Percentiles rank a stretch among this genome's conserved stretches.
These are phyloP conservation scores for Coniochaeta prunicola DNA, from an alignment of 2,329 filamentous ascomycete genomes.

Conservation along the genomic window DNA sequence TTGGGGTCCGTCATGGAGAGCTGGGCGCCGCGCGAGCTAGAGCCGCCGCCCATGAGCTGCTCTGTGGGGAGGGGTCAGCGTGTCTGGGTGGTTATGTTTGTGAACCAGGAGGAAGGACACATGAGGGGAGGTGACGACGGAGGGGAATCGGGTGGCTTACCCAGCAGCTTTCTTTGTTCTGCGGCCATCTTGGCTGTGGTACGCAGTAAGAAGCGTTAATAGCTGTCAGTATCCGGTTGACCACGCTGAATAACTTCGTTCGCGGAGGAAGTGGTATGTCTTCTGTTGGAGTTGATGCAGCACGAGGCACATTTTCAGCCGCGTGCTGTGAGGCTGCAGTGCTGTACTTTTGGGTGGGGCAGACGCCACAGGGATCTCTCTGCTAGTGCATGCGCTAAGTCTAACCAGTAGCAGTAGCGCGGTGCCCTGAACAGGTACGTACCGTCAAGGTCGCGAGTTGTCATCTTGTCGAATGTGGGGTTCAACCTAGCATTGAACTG, in stretches of 20 bases:
- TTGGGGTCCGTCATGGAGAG: constrained; percentile 86
- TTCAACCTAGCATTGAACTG: background rate
- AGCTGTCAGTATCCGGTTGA: too few relatives aligned
- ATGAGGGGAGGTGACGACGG: background rate
- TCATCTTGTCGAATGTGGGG: background rate
- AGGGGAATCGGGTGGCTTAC: constrained; percentile 30
- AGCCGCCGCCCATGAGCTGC: constrained; percentile 81
- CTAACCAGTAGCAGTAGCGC: background rate
- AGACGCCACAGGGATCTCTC: background rate
- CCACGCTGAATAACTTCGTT: too few relatives aligned
- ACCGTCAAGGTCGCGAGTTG: background rate
- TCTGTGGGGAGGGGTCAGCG: constrained; percentile 43
- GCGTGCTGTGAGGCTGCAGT: constrained; percentile 14
- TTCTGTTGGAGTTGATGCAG: background rate
- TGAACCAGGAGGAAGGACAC: background rate
- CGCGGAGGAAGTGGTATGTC: background rate
- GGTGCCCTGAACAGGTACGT: too few relatives aligned
- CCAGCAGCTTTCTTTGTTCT: constrained; percentile 94
- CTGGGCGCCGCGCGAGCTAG: constrained; percentile 67
- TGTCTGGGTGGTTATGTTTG: too few relatives aligned
- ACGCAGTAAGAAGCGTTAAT: too few relatives aligned
- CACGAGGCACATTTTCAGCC: constrained; percentile 8
- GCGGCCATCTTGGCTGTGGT: constrained; percentile 62
- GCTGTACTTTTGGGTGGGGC: background rate
- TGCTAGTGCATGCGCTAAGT: background rate